Conservation (phyloP, 208 protist species). For the Jaenimonas drosophilae region DNA sequence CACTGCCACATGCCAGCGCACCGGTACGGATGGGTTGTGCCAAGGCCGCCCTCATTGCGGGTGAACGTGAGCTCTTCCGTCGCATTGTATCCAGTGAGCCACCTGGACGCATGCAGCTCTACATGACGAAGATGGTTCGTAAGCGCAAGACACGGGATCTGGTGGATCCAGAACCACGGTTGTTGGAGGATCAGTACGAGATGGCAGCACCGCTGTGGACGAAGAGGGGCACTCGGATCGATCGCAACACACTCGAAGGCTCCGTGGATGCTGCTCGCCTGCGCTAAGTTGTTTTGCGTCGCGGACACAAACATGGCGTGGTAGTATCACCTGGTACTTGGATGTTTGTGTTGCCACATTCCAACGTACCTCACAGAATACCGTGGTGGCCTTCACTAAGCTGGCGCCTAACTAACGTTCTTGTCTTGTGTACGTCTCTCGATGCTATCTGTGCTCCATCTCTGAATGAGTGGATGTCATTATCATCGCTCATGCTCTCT, state of each 20-base stretch:
- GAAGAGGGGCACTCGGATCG: conserved; percentile 75
- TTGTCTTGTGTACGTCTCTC: too few relatives aligned
- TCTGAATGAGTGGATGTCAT: too few relatives aligned
- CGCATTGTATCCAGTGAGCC: conserved; percentile 78
- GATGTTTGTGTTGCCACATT: too few relatives aligned
- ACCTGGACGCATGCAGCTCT: conserved; percentile 76
- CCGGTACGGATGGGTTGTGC: conserved; percentile 89
- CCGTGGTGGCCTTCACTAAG: too few relatives aligned
- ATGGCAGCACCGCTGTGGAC: conserved; percentile 86
- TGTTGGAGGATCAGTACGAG: conserved; percentile 87
- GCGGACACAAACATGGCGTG: too few relatives aligned
- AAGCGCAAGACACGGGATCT: conserved; percentile 86
- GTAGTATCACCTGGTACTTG: too few relatives aligned
- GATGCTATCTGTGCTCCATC: too few relatives aligned
- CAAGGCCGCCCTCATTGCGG: conserved; percentile 83
- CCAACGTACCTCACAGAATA: too few relatives aligned
- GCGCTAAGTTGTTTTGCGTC: conserved; percentile 6
- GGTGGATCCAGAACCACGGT: conserved; percentile 58
- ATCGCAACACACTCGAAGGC: conserved; percentile 82
- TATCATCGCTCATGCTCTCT: neutral
- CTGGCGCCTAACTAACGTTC: too few relatives aligned
- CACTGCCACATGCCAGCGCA: conserved; percentile 35
- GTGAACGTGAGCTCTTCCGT: conserved; percentile 73
- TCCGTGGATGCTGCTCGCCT: conserved; percentile 36
- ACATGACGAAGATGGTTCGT: conserved; percentile 82